Percentiles rank a stretch among this genome's conserved stretches.
Conservation (phyloP, 192 early-diverging fungal genomes). For the Diversispora epigaea region DNA sequence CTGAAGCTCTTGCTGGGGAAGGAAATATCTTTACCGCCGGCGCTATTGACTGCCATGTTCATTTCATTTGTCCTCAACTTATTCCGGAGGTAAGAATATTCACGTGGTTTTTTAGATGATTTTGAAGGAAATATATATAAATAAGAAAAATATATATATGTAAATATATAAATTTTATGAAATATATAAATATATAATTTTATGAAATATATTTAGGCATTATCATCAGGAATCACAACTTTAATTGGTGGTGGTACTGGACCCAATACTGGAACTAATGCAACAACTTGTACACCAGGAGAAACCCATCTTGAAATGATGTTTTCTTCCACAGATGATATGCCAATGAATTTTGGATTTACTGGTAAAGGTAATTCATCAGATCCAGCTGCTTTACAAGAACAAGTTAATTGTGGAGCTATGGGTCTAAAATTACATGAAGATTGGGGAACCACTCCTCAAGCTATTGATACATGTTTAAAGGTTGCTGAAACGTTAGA, state of each 20-base stretch:
- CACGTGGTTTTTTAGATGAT: too few species aligned
- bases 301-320: slow-evolving; percentile 81
- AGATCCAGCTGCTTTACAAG: slow-evolving; percentile 61
- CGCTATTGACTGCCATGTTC: slow-evolving; percentile 91
- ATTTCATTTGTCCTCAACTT: slow-evolving; percentile 94
- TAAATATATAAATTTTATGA: slow-evolving; percentile 7
- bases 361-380: slow-evolving; percentile 92
- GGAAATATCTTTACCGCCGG: slow-evolving; percentile 91
- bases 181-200: neutral
- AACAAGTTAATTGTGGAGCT: slow-evolving; percentile 84
- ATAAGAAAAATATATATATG: slow-evolving; percentile 13
- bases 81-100: slow-evolving; percentile 65
- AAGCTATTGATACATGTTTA: slow-evolving; percentile 89
- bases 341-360: slow-evolving; percentile 92
- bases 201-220: slow-evolving; percentile 52
- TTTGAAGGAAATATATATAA: too few species aligned
- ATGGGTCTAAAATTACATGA: slow-evolving; percentile 93
- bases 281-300: slow-evolving; percentile 94
- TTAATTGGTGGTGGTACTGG: slow-evolving; percentile 91
- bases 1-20: slow-evolving; percentile 91
- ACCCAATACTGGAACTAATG: slow-evolving; percentile 94
- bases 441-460: slow-evolving; percentile 95
- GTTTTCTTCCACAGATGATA: slow-evolving; percentile 83
- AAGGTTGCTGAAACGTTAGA: slow-evolving; percentile 83
- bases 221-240: slow-evolving; percentile 79